Evolutionary conservation across 768 basidiomycete genomes (phyloP).

Genomic region (Psilocybe cubensis): DNA sequence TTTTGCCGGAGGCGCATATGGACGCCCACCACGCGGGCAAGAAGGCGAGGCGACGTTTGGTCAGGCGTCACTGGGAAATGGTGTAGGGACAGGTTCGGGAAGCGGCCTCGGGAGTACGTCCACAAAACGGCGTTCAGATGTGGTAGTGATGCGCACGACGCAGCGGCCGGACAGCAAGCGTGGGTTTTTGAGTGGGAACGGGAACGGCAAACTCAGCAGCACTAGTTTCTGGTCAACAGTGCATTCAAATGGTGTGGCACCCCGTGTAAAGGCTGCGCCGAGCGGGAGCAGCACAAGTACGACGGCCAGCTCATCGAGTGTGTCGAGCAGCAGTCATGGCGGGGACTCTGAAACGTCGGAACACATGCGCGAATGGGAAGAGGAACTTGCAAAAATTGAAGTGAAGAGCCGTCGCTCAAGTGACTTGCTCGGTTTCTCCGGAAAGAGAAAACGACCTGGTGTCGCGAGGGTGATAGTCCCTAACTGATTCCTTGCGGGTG

Average conservation of each 20-base stretch:
- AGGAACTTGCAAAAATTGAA: conserved; percentile 75
- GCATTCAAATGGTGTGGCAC: conserved; percentile 21
- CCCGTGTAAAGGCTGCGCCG: conserved; percentile 13
- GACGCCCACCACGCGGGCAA: conserved; percentile 16
- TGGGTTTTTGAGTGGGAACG: conserved; percentile 11
- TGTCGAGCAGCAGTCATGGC: conserved; percentile 16
- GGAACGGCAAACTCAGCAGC: conserved; percentile 12
- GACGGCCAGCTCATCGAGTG: conserved; percentile 17
- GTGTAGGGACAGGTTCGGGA: not conserved
- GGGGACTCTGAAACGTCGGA: conserved; percentile 29
- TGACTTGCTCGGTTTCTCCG: conserved; percentile 49
- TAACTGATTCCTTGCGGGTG: not conserved
- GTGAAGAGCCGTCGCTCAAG: conserved; percentile 56
- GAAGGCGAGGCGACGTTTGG: conserved; percentile 12
- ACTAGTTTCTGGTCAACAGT: conserved; percentile 27
- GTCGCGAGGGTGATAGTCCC: conserved; percentile 9
- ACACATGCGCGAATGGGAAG: conserved; percentile 74
- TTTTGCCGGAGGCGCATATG: conserved; percentile 30
- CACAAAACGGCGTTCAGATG: conserved; percentile 23
- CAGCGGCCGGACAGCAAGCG: conserved; percentile 17
- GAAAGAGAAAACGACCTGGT: conserved; percentile 36
- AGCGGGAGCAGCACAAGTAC: conserved; percentile 36
- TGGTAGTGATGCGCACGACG: conserved; percentile 16
- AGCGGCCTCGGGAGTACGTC: not conserved
- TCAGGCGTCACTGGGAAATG: conserved; percentile 3